A percentile compares a stretch with the other conserved stretches of the same genome.
These are phyloP conservation scores for Candida tallmaniae DNA, from an alignment of 805 yeast species.

Conservation along the genomic window DNA sequence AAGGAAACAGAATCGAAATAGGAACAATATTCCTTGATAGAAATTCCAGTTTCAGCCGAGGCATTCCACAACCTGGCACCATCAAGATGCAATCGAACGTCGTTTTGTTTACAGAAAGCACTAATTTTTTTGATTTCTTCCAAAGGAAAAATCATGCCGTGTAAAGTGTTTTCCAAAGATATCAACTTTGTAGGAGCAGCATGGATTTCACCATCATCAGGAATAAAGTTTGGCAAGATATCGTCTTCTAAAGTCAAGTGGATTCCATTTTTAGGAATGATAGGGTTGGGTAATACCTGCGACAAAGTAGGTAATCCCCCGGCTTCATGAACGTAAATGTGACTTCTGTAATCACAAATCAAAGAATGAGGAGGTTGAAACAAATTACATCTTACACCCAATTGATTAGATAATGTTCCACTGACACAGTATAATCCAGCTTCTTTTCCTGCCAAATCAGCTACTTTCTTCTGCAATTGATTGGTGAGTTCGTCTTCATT, in stretches of 20 bases:
- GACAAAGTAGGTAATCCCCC: conserved; percentile 88
- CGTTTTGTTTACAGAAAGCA: conserved; percentile 27
- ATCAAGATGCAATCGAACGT: conserved; percentile 36
- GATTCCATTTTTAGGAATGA: conserved; percentile 69
- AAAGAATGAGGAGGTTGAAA: conserved; percentile 82
- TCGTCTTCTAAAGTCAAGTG: conserved; percentile 68
- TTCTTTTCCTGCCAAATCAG: conserved; percentile 69
- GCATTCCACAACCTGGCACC: conserved; percentile 46
- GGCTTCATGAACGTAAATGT: conserved; percentile 79
- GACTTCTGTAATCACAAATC: conserved; percentile 82
- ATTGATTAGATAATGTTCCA: conserved; percentile 88
- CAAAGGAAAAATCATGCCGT: conserved; percentile 38
- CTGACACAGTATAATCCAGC: conserved; percentile 81
- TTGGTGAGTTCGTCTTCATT: conserved; percentile 73
- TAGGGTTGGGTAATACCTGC: conserved; percentile 88
- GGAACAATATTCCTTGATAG: conserved; percentile 35
- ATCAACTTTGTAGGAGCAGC: conserved; percentile 42
- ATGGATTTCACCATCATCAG: conserved; percentile 43
- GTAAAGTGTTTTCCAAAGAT: conserved; percentile 40
- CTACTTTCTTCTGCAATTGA: conserved; percentile 59
- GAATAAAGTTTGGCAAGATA: conserved; percentile 31
- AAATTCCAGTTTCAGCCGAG: conserved; percentile 33
- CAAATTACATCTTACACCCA: conserved; percentile 72
- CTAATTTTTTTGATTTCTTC: conserved; percentile 36
- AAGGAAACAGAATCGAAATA: conserved; percentile 40